Percentiles rank a stretch among this genome's conserved stretches.
Evolutionary conservation across 73 alveolate genomes (phyloP).

Genomic region (Diophrys sp.): DNA sequence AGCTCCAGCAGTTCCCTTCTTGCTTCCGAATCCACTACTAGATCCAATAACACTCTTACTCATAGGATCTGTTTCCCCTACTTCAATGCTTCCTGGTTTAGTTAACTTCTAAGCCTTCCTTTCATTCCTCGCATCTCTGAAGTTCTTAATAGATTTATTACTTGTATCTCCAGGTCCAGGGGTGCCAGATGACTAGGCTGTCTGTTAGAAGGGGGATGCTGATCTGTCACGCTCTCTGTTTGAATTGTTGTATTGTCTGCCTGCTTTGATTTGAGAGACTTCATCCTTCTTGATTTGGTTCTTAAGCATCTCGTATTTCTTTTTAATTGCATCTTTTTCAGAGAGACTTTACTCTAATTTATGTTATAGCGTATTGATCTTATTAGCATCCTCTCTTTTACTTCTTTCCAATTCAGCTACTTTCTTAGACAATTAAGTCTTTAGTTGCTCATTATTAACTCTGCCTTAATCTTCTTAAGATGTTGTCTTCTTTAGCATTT

Average conservation of each 20-base stretch:
- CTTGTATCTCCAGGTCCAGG: background rate
- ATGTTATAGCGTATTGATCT: constrained; percentile 23
- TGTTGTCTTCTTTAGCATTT: background rate
- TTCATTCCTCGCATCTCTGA: background rate
- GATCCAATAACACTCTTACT: background rate
- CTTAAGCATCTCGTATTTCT: constrained; percentile 25
- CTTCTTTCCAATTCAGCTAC: constrained; percentile 31
- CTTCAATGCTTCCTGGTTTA: background rate
- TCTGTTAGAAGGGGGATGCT: background rate
- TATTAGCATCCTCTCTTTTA: constrained; percentile 27
- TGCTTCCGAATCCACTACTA: too few species aligned
- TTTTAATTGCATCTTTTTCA: constrained; percentile 44
- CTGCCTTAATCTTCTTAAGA: background rate
- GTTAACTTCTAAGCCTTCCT: background rate
- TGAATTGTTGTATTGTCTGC: background rate
- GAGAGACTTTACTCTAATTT: constrained; percentile 8
- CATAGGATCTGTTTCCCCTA: constrained; percentile 21
- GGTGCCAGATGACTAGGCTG: background rate
- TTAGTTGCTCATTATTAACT: background rate
- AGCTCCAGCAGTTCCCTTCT: too few species aligned
- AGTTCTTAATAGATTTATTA: background rate
- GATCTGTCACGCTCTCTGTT: background rate
- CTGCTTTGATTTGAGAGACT: background rate
- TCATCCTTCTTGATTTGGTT: constrained; percentile 29
- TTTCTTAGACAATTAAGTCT: background rate